phyloP scores from a whole-genome alignment of 2,329 filamentous ascomycete species.

The Grosmannia huntii region DNA sequence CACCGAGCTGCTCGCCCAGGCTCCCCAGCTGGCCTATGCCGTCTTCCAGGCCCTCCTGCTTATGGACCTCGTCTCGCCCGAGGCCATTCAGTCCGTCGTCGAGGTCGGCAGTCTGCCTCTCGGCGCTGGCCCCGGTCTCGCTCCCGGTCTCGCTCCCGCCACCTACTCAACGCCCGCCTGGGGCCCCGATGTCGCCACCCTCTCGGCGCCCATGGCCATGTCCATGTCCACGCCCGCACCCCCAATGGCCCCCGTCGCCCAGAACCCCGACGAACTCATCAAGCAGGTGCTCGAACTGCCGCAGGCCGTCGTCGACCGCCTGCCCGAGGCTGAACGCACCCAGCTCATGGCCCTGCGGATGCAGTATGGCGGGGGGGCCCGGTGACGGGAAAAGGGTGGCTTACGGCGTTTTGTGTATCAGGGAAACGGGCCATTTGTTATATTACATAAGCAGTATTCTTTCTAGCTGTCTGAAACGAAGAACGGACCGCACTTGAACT shows the following conservation, averaged over 20 bases:
- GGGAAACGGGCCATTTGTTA: no score
- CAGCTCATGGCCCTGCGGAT: constrained; percentile 65
- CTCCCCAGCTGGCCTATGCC: constrained; percentile 86
- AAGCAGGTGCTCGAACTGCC: constrained; percentile 71
- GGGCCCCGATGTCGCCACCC: constrained; percentile 17
- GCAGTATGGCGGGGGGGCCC: constrained; percentile 10
- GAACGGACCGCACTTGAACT: no score
- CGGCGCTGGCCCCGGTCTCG: no score
- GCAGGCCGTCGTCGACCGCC: constrained; percentile 64
- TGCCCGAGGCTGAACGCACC: constrained; percentile 61
- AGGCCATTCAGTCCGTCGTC: constrained; percentile 68
- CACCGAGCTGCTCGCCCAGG: constrained; percentile 73
- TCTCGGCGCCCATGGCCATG: constrained; percentile 22
- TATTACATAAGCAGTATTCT: background rate
- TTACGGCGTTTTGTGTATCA: background rate
- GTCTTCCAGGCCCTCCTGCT: constrained; percentile 89
- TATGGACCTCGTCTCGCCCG: constrained; percentile 82
- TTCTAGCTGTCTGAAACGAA: no score
- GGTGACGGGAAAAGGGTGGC: background rate
- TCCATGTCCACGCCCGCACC: constrained; percentile 27
- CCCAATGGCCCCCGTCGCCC: constrained; percentile 16
- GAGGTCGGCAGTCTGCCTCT: constrained; percentile 19
- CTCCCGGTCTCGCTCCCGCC: no score
- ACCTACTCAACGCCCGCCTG: constrained; percentile 14
- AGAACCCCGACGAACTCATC: constrained; percentile 54